These are phyloP conservation scores for Plicaturopsis crispa DNA, from an alignment of 768 basidiomycete genomes.

Conservation along the genomic window DNA sequence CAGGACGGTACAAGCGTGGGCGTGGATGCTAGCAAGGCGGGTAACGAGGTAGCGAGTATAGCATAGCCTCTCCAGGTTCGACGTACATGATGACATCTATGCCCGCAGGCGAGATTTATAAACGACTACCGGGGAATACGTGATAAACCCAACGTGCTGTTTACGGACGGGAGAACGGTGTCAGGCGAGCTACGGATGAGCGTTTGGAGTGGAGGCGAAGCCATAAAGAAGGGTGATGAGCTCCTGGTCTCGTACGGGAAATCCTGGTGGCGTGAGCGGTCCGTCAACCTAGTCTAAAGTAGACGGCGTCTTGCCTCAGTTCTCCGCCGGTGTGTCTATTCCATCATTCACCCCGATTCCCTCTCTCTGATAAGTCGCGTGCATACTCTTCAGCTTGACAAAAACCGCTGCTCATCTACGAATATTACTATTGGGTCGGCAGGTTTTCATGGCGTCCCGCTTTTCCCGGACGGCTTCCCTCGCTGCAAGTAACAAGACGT, in stretches of 20 bases:
- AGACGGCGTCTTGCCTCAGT: not conserved
- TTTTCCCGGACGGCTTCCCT: too few relatives aligned
- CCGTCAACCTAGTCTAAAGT: conserved; percentile 1
- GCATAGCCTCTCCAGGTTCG: too few relatives aligned
- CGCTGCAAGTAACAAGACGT: too few relatives aligned
- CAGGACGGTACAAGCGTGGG: conserved; percentile 58
- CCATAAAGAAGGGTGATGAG: conserved; percentile 75
- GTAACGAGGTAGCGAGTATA: too few relatives aligned
- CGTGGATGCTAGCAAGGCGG: conserved; percentile 65
- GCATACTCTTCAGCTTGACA: too few relatives aligned
- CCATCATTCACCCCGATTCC: too few relatives aligned
- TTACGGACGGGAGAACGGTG: conserved; percentile 45
- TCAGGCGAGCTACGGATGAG: conserved; percentile 69
- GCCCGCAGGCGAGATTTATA: conserved; percentile 79
- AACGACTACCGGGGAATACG: conserved; percentile 87
- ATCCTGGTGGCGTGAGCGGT: conserved; percentile 65
- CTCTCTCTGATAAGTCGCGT: too few relatives aligned
- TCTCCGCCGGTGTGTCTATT: too few relatives aligned
- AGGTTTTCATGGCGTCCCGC: too few relatives aligned
- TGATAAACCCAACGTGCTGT: conserved; percentile 61
- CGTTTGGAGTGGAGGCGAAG: conserved; percentile 55
- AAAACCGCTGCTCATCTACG: too few relatives aligned
- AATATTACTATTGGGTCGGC: too few relatives aligned
- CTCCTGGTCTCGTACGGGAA: conserved; percentile 87
- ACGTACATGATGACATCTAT: too few relatives aligned